Conservation (phyloP, 2,329 filamentous ascomycete genomes). For the Pestalotiopsis sp. region DNA sequence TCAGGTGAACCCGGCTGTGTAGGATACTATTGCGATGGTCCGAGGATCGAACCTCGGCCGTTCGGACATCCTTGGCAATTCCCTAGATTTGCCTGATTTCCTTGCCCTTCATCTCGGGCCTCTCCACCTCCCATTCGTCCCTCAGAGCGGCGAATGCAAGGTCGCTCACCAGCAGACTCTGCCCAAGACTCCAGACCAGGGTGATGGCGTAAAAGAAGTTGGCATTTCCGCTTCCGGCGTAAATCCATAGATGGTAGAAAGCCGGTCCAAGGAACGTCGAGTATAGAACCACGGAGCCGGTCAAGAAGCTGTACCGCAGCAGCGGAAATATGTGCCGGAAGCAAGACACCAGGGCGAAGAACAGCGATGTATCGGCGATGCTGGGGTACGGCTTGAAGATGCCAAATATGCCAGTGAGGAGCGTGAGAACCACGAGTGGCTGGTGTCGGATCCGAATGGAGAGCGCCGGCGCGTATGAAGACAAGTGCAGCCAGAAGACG, state of each 20-base stretch:
- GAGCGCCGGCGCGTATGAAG: slow-evolving; percentile 85
- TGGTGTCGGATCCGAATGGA: slow-evolving; percentile 82
- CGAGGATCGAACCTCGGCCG: neutral
- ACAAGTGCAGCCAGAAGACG: slow-evolving; percentile 96
- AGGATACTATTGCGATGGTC: neutral
- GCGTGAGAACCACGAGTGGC: slow-evolving; percentile 81
- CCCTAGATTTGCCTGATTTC: slow-evolving; percentile 82
- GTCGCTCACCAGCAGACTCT: slow-evolving; percentile 86
- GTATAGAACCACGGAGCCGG: slow-evolving; percentile 82
- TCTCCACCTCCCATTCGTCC: slow-evolving; percentile 91
- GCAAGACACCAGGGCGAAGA: slow-evolving; percentile 79
- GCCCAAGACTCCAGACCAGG: slow-evolving; percentile 92
- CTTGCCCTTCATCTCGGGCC: slow-evolving; percentile 88
- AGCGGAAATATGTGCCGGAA: slow-evolving; percentile 92
- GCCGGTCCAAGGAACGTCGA: slow-evolving; percentile 87
- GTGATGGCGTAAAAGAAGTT: slow-evolving; percentile 99
- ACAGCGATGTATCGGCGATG: slow-evolving; percentile 86
- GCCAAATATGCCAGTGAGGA: slow-evolving; percentile 86
- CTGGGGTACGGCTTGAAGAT: slow-evolving; percentile 98
- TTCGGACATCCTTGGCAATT: neutral
- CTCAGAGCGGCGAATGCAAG: slow-evolving; percentile 84
- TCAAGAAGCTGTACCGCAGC: slow-evolving; percentile 91
- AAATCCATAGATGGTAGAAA: slow-evolving; percentile 98
- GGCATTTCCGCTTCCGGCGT: slow-evolving; percentile 94
- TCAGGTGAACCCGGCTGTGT: too few species aligned